phyloP scores from a whole-genome alignment of 2,329 filamentous ascomycete genomes.

The Pyricularia pennisetigena region DNA sequence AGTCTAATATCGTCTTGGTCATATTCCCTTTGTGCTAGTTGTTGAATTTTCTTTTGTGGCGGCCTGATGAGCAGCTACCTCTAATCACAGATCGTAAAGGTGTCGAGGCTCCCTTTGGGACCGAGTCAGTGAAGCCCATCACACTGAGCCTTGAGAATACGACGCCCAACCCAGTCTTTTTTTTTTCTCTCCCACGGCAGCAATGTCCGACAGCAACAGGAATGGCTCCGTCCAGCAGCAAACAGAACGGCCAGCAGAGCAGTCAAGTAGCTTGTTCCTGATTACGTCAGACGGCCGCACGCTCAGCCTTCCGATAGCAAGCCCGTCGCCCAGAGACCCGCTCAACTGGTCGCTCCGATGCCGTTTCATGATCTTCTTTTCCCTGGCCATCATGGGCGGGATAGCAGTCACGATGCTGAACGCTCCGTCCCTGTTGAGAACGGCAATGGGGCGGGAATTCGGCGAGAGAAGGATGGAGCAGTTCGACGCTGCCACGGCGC shows the following conservation, averaged over 20 bases:
- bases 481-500: not conserved
- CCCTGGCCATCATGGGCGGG: not conserved
- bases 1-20: not conserved
- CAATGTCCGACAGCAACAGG: not conserved
- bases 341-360: constrained; percentile 17
- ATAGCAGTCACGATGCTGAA: not conserved
- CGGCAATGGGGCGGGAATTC: not conserved
- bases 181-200: not conserved
- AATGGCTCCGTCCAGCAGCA: not conserved
- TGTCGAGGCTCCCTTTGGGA: not conserved
- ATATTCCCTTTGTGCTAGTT: not conserved
- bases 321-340: constrained; percentile 17
- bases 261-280: constrained; percentile 18
- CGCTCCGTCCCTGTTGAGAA: not conserved
- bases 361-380: constrained; percentile 3
- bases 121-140: not conserved
- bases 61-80: not conserved
- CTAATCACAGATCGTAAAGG: not conserved
- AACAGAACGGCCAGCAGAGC: not conserved
- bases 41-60: not conserved
- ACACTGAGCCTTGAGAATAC: not conserved
- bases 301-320: constrained; percentile 21
- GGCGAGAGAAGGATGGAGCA: not conserved
- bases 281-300: constrained; percentile 20
- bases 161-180: not conserved